Evolutionary conservation across 192 early-diverging fungal genomes (phyloP), one percentile per base, ranked within the genome.

Genomic region (Helicostylum pulchrum): DNA sequence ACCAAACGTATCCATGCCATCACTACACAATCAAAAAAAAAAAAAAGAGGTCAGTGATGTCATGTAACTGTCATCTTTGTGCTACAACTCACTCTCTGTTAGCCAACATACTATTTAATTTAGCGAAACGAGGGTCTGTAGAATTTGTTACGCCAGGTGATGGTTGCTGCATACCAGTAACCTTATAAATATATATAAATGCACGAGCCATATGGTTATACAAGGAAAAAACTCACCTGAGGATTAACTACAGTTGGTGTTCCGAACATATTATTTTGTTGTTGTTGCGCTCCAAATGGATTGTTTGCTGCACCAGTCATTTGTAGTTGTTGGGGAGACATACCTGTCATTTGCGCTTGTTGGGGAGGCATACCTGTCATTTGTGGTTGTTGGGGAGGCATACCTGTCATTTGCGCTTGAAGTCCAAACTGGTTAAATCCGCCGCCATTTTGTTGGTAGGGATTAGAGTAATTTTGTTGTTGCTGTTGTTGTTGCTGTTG

Each of bases 1-100:
- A 44, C 80, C 78, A 53, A 82, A 82, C 1, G 77, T 80, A 65
- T 84, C 82, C 62, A 80, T 74, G 26, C 82, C 82, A 61, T 81
- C 79, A 36, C 77, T 74, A 52, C 26, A 26, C 26, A 9, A 43
- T 14, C 11, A 59, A 15, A 31, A 30, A 52, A 64, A 2, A 12
- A 10, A 12, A 8, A 30, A 62, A 39, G 36, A 5, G n/a, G 20
- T 11, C 17, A 42, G 23, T 45, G 46, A 48, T 48, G 30, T 48
- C 30, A 62, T 62, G 17, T 17, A n/a, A 15, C 14, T 31, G 9
- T 39, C 56, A 48, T 34, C 36, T 21, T 43, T 47, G 12, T 47
- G 12, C 1, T 15, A 39, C 36, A 39, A 19, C 17, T 47, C 58
- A 66, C 53, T 67, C 66, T 45, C 44, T 59, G 20, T 39, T 56